phyloP scores from a whole-genome alignment of 495 filamentous ascomycete genomes.

The Talaromyces stipitatus region DNA sequence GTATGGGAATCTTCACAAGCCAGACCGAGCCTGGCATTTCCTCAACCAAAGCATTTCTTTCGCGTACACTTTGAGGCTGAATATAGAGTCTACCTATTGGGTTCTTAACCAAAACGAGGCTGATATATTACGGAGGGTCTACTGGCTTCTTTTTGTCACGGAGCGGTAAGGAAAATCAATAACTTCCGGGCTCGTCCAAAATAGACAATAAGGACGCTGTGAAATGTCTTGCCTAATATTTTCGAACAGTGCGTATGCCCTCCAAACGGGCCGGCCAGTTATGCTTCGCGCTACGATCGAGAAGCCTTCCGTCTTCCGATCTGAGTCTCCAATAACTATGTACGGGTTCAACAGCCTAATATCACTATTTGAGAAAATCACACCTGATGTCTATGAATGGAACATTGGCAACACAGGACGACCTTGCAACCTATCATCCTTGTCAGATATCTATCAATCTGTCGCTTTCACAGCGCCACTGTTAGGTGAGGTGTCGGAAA shows the following conservation, averaged over 20 bases:
- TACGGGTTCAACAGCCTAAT: slow-evolving; percentile 2
- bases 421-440: neutral
- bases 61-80: neutral
- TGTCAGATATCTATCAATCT: neutral
- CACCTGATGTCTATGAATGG: slow-evolving; percentile 2
- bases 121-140: neutral
- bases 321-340: neutral
- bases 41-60: slow-evolving; percentile 5
- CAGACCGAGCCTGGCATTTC: neutral
- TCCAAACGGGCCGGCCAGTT: neutral
- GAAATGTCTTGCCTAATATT: neutral
- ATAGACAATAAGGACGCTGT: no score
- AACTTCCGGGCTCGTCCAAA: no score
- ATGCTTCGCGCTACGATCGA: neutral
- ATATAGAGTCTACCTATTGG: slow-evolving; percentile 1
- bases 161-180: neutral
- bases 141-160: slow-evolving; percentile 4
- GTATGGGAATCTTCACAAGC: slow-evolving; percentile 1
- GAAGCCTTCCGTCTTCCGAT: neutral
- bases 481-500: neutral
- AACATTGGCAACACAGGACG: neutral
- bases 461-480: neutral
- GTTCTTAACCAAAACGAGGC: neutral
- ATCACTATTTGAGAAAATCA: neutral
- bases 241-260: neutral